Evolutionary conservation across 352 stramenopile genomes (phyloP).

Genomic region (Pythium aristosporum): DNA sequence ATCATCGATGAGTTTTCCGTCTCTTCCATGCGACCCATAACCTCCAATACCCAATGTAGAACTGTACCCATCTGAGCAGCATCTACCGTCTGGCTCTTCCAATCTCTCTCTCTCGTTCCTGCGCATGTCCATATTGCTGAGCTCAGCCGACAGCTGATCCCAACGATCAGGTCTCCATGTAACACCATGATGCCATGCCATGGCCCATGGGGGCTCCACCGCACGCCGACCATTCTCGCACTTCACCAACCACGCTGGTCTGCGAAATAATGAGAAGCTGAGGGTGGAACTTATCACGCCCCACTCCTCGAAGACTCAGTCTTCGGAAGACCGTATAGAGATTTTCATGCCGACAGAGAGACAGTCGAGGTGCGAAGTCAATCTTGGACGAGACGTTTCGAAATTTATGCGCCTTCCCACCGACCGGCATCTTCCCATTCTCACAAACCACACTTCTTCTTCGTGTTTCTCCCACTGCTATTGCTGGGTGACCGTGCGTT

Average conservation of each 20-base stretch:
- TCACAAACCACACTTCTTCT: background rate
- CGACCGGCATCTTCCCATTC: background rate
- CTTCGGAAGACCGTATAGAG: background rate
- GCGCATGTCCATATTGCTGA: too few relatives aligned
- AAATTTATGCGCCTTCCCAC: background rate
- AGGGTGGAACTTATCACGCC: too few relatives aligned
- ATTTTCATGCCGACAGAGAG: background rate
- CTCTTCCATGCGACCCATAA: background rate
- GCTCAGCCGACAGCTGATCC: too few relatives aligned
- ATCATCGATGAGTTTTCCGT: background rate
- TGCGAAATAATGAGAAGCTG: too few relatives aligned
- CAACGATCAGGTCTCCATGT: too few relatives aligned
- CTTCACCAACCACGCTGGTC: too few relatives aligned
- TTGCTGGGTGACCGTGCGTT: background rate
- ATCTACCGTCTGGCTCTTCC: background rate
- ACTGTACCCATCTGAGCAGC: background rate
- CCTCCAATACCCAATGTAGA: background rate
- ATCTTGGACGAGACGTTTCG: background rate
- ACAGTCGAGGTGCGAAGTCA: background rate
- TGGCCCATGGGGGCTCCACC: too few relatives aligned
- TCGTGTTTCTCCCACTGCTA: background rate
- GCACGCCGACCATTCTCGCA: too few relatives aligned
- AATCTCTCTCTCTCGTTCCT: too few relatives aligned
- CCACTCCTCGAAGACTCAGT: background rate
- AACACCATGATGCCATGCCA: too few relatives aligned